Conservation (phyloP, 179 eudicot genomes). For the Heliamphora pulchella region DNA sequence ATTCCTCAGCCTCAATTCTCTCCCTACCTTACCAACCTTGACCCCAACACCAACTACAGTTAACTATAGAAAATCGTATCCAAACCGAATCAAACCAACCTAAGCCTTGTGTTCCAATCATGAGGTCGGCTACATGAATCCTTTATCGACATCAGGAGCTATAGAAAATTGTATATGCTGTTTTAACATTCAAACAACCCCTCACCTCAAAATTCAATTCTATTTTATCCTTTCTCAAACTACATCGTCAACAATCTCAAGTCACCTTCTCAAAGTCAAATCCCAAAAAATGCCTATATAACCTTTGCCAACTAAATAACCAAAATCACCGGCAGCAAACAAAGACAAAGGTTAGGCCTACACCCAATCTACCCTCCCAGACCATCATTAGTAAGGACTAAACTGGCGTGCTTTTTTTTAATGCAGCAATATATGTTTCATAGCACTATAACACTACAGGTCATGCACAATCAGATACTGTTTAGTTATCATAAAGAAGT, state of each 20-base stretch:
- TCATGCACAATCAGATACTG: background rate
- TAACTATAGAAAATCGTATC: background rate
- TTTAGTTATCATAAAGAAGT: too few species aligned
- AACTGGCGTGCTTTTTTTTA: background rate
- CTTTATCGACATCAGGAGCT: too few species aligned
- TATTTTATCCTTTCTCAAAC: background rate
- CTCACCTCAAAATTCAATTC: background rate
- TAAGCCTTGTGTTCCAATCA: too few species aligned
- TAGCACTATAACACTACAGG: background rate
- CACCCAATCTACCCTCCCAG: background rate
- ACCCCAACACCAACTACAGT: background rate
- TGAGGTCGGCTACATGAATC: too few species aligned
- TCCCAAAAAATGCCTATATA: background rate
- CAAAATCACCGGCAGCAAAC: background rate
- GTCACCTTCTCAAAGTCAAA: background rate
- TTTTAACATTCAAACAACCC: too few species aligned
- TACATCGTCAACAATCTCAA: background rate
- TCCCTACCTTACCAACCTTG: background rate
- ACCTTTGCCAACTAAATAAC: background rate
- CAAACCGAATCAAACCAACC: background rate
- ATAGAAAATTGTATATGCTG: too few species aligned
- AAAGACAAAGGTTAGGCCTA: background rate
- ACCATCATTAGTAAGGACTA: background rate
- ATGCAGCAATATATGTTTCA: background rate
- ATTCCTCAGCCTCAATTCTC: constrained; percentile 11